phyloP scores from a whole-genome alignment of 805 yeast genomes.

The Kodamaea hsintzibuensis region DNA sequence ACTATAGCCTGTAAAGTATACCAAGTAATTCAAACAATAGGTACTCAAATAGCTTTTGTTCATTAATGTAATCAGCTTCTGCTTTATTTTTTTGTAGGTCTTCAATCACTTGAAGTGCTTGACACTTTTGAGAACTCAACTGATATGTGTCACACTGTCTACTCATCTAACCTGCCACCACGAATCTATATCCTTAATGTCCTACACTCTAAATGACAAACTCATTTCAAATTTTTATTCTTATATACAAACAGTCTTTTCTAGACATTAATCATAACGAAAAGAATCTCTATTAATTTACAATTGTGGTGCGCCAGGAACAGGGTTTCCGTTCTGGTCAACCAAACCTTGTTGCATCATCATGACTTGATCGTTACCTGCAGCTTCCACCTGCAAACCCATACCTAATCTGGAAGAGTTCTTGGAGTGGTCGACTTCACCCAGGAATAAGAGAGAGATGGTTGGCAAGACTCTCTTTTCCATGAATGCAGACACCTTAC shows the following conservation, averaged over 20 bases:
- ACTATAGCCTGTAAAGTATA: not conserved
- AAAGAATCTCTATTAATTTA: slow-evolving; percentile 16
- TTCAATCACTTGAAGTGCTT: not conserved
- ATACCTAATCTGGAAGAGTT: slow-evolving; percentile 80
- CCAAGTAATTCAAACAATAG: not conserved
- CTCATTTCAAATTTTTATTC: slow-evolving; percentile 4
- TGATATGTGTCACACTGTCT: too few species aligned
- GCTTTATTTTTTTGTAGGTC: too few species aligned
- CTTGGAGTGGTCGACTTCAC: slow-evolving; percentile 84
- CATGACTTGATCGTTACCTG: slow-evolving; percentile 90
- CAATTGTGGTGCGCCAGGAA: slow-evolving; percentile 72
- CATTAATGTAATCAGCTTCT: too few species aligned
- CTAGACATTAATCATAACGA: not conserved
- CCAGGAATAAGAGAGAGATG: slow-evolving; percentile 81
- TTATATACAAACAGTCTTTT: slow-evolving; percentile 9
- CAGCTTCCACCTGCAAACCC: slow-evolving; percentile 94
- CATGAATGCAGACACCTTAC: slow-evolving; percentile 86
- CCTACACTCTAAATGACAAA: too few species aligned
- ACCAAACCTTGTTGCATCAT: slow-evolving; percentile 86
- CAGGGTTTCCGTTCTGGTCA: slow-evolving; percentile 83
- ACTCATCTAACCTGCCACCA: too few species aligned
- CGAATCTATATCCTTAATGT: too few species aligned
- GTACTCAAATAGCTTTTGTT: not conserved
- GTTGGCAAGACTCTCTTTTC: slow-evolving; percentile 95
- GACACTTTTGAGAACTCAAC: too few species aligned